Conservation (phyloP, 805 yeast species). For the Isabelozyma rhagii region DNA sequence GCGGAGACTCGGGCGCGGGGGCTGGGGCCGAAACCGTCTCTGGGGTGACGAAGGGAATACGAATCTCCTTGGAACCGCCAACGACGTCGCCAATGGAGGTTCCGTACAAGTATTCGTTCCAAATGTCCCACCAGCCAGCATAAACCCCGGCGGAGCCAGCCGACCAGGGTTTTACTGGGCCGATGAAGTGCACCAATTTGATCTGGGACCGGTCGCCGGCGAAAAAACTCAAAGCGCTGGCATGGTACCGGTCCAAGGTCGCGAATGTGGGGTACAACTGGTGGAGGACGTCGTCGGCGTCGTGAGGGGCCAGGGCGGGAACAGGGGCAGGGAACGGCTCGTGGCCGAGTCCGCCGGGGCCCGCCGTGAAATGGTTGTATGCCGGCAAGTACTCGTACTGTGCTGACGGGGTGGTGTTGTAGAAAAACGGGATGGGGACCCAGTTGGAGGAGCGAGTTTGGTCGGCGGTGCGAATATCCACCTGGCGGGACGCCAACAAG, state of each 20-base stretch:
- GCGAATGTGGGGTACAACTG: constrained; percentile 3
- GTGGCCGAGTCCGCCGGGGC: background rate
- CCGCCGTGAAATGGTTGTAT: constrained; percentile 42
- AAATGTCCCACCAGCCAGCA: constrained; percentile 38
- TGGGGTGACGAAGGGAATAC: background rate
- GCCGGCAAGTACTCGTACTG: constrained; percentile 76
- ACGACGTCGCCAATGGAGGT: constrained; percentile 18
- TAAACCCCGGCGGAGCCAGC: constrained; percentile 15
- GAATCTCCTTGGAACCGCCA: background rate
- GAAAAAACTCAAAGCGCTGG: constrained; percentile 16
- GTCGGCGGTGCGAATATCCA: background rate
- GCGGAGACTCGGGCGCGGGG: constrained; percentile 5
- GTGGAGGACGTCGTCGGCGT: background rate
- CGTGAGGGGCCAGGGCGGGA: background rate
- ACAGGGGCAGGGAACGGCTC: background rate
- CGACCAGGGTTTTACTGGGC: constrained; percentile 59
- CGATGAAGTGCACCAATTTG: constrained; percentile 66
- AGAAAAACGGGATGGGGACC: constrained; percentile 73
- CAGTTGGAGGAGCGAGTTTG: constrained; percentile 38
- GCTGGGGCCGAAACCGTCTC: background rate
- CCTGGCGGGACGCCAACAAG: background rate
- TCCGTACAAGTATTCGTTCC: constrained; percentile 29
- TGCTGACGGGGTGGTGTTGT: constrained; percentile 71
- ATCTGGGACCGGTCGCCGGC: constrained; percentile 23
- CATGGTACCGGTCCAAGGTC: constrained; percentile 12